A percentile compares a stretch with the other conserved stretches of the same genome.
These are phyloP conservation scores for Podospora pseudocomata DNA, from an alignment of 495 filamentous ascomycete species.

Conservation along the genomic window DNA sequence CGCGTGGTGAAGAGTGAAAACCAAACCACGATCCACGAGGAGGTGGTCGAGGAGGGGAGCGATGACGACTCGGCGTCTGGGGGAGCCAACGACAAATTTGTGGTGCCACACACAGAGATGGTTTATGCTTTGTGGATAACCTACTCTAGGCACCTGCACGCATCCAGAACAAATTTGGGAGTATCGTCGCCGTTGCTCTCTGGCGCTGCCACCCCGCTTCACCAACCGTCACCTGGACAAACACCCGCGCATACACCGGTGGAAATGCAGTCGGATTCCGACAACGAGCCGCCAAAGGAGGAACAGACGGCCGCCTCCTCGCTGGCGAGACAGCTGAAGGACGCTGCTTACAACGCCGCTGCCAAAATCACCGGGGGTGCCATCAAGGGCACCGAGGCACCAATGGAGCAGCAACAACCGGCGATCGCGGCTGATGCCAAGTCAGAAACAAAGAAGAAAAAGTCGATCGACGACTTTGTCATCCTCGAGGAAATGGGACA, in stretches of 20 bases:
- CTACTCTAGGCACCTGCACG: slow-evolving; percentile 89
- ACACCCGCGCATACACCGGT: slow-evolving; percentile 49
- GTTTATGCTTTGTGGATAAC: slow-evolving; percentile 97
- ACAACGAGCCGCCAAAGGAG: slow-evolving; percentile 34
- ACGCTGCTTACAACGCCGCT: slow-evolving; percentile 55
- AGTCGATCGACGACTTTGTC: slow-evolving; percentile 82
- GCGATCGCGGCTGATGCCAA: slow-evolving; percentile 24
- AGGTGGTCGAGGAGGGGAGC: slow-evolving; percentile 46
- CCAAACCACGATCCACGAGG: slow-evolving; percentile 38
- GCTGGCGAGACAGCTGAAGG: slow-evolving; percentile 71
- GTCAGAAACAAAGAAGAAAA: slow-evolving; percentile 54
- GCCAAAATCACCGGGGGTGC: slow-evolving; percentile 38
- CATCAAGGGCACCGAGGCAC: slow-evolving; percentile 17
- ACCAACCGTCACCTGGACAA: slow-evolving; percentile 77
- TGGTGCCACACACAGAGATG: slow-evolving; percentile 58
- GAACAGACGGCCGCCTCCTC: slow-evolving; percentile 48
- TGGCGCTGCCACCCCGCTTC: slow-evolving; percentile 62
- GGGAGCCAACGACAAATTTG: slow-evolving; percentile 28
- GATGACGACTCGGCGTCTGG: slow-evolving; percentile 44
- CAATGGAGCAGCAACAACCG: slow-evolving; percentile 33
- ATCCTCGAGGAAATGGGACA: slow-evolving; percentile 98
- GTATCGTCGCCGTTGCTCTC: slow-evolving; percentile 56
- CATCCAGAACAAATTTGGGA: slow-evolving; percentile 54
- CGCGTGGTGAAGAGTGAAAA: slow-evolving; percentile 88
- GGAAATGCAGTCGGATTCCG: slow-evolving; percentile 51